phyloP scores from a whole-genome alignment of 768 basidiomycete genomes.

The Tulasnella calospora region DNA sequence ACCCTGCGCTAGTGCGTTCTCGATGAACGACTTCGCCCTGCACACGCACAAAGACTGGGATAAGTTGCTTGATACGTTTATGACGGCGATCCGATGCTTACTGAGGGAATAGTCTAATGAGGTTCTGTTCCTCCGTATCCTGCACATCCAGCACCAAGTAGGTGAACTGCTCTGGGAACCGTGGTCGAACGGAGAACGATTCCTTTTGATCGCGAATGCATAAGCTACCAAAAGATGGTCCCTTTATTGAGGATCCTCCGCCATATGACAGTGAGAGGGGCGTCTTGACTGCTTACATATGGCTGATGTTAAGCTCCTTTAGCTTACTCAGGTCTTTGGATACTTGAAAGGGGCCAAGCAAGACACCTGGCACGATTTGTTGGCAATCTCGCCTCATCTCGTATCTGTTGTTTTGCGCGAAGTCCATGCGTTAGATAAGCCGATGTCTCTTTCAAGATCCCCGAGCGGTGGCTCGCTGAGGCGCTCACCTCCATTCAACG shows the following conservation, averaged over 20 bases:
- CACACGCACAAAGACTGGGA: neutral
- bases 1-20: constrained; percentile 56
- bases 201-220: constrained; percentile 88
- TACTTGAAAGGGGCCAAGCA: constrained; percentile 82
- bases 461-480: constrained; percentile 3
- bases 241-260: too few relatives aligned
- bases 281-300: constrained; percentile 53
- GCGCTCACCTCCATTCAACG: constrained; percentile 74
- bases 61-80: neutral
- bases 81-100: constrained; percentile 38
- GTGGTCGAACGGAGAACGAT: constrained; percentile 81
- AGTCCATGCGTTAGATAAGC: neutral
- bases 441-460: neutral
- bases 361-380: constrained; percentile 77
- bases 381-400: constrained; percentile 96
- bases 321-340: constrained; percentile 77
- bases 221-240: constrained; percentile 46
- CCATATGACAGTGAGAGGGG: neutral
- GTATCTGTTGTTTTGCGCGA: constrained; percentile 50
- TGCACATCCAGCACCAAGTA: constrained; percentile 83
- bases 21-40: constrained; percentile 75
- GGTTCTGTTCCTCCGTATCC: constrained; percentile 91
- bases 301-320: constrained; percentile 61
- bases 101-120: constrained; percentile 86
- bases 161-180: constrained; percentile 71